Conservation (phyloP, 108 stramenopile genomes). For the Skeletonema marinoi region DNA sequence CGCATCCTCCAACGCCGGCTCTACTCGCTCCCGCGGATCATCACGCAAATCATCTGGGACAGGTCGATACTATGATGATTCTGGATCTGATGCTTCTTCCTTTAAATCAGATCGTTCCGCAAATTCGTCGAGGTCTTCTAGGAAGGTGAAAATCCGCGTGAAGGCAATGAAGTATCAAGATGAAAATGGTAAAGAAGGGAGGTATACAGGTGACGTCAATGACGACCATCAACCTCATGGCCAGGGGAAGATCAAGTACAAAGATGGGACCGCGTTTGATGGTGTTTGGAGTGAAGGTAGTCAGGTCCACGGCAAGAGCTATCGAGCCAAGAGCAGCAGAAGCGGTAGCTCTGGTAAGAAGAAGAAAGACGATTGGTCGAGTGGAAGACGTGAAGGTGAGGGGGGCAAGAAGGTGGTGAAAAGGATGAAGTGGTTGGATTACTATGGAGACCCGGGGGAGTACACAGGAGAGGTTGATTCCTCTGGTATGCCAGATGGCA, state of each 20-base stretch:
- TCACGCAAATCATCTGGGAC: constrained; percentile 23
- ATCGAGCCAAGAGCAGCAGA: neutral
- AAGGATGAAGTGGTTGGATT: constrained; percentile 54
- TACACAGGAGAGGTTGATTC: constrained; percentile 40
- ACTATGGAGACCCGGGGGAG: constrained; percentile 47
- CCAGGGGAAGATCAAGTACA: constrained; percentile 51
- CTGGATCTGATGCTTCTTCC: constrained; percentile 28
- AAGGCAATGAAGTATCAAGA: constrained; percentile 49
- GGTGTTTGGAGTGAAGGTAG: constrained; percentile 46
- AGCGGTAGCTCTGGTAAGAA: neutral
- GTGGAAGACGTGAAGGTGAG: neutral
- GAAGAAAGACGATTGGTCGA: constrained; percentile 12
- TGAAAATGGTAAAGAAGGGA: constrained; percentile 36
- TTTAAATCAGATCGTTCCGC: constrained; percentile 15
- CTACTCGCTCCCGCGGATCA: constrained; percentile 7
- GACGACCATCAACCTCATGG: constrained; percentile 49
- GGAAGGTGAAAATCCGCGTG: constrained; percentile 45
- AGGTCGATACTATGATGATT: constrained; percentile 32
- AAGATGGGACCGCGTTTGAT: constrained; percentile 29
- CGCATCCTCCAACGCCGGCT: constrained; percentile 30
- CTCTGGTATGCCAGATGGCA: constrained; percentile 45
- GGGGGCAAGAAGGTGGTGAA: constrained; percentile 25
- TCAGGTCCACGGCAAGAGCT: constrained; percentile 41
- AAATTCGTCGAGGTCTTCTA: constrained; percentile 9
- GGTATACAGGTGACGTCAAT: constrained; percentile 44